Conservation (phyloP, 2,329 filamentous ascomycete species). For the Aspergillus carbonarius region DNA sequence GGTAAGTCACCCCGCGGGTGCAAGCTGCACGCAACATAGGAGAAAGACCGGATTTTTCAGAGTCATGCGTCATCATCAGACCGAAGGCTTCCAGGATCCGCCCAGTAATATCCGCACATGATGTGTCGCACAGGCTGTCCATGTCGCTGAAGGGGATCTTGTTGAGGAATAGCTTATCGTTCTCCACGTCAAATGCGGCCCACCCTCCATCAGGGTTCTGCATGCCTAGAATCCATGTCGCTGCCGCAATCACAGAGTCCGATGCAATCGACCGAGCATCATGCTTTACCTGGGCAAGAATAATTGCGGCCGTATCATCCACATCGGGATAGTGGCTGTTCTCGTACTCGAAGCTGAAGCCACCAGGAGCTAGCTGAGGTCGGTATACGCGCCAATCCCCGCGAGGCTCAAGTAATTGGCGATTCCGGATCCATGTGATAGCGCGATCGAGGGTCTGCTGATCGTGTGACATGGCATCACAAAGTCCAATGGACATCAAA, state of each 20-base stretch:
- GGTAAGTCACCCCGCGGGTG: constrained; percentile 23
- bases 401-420: constrained; percentile 22
- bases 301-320: constrained; percentile 34
- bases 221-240: constrained; percentile 36
- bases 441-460: neutral
- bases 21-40: constrained; percentile 9
- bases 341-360: constrained; percentile 33
- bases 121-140: constrained; percentile 35
- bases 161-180: constrained; percentile 35
- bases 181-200: constrained; percentile 37
- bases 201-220: constrained; percentile 41
- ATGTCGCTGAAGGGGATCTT: constrained; percentile 41
- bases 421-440: constrained; percentile 18
- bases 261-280: constrained; percentile 11
- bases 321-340: constrained; percentile 36
- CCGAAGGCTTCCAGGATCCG: constrained; percentile 33
- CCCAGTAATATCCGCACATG: constrained; percentile 36
- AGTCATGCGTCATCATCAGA: constrained; percentile 15
- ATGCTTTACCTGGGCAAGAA: constrained; percentile 30
- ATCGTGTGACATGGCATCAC: constrained; percentile 16
- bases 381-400: constrained; percentile 33
- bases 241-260: constrained; percentile 11
- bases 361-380: constrained; percentile 24
- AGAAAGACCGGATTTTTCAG: neutral
- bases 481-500: constrained; percentile 33